Evolutionary conservation across 169 alveolate species (phyloP).

Genomic region (Plasmodium coatneyi): DNA sequence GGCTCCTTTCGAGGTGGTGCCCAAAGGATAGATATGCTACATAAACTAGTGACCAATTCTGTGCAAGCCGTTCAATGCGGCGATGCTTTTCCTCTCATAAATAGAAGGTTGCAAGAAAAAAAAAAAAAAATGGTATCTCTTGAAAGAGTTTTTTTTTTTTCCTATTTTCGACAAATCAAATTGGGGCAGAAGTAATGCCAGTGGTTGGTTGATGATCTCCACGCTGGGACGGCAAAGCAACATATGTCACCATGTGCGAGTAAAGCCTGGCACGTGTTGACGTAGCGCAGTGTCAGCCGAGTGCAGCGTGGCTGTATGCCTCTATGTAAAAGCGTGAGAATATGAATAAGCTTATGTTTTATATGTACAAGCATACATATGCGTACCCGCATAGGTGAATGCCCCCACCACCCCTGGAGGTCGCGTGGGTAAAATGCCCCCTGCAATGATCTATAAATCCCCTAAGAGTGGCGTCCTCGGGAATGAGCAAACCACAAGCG

Average conservation of each 20-base stretch:
- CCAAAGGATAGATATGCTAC: neutral
- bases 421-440: neutral
- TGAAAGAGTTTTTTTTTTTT: neutral
- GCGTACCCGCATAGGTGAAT: neutral
- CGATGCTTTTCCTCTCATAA: neutral
- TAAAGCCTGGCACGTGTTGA: neutral
- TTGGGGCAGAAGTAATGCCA: neutral
- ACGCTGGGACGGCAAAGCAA: neutral
- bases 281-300: neutral
- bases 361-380: neutral
- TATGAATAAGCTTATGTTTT: neutral
- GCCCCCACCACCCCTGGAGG: neutral
- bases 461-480: neutral
- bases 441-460: neutral
- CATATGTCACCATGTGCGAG: neutral
- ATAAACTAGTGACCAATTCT: neutral
- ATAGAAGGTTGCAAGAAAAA: neutral
- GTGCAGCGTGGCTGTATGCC: neutral
- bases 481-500: neutral
- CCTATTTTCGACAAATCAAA: neutral
- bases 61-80: neutral
- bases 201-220: neutral
- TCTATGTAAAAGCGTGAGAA: neutral
- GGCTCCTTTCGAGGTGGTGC: neutral
- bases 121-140: neutral